Conservation (phyloP, 2,329 filamentous ascomycete species). For the Huntiella omanensis region DNA sequence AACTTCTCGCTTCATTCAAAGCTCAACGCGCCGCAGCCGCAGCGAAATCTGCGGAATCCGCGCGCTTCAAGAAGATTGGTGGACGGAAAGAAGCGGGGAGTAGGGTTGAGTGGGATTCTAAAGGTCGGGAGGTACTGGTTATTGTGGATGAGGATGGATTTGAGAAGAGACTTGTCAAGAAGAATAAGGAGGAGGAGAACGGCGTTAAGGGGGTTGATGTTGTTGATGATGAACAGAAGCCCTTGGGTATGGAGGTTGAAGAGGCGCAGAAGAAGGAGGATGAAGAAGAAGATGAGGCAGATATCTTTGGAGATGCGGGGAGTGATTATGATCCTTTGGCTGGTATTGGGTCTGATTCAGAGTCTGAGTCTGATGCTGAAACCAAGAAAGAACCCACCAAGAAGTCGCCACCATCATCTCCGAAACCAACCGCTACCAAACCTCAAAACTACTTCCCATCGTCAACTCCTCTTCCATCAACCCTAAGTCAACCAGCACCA, state of each 20-base stretch:
- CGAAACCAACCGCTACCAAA: slow-evolving; percentile 22
- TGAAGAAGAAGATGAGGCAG: slow-evolving; percentile 35
- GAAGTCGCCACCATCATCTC: slow-evolving; percentile 18
- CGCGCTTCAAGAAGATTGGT: slow-evolving; percentile 47
- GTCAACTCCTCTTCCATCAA: slow-evolving; percentile 19
- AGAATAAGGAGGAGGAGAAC: slow-evolving; percentile 20
- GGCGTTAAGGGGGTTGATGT: slow-evolving; percentile 26
- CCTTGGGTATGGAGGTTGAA: slow-evolving; percentile 47
- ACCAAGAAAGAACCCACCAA: slow-evolving; percentile 17
- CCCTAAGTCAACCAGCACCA: slow-evolving; percentile 40
- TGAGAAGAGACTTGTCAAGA: slow-evolving; percentile 43
- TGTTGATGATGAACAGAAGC: slow-evolving; percentile 35
- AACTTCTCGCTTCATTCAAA: slow-evolving; percentile 49
- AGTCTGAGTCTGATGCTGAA: slow-evolving; percentile 24
- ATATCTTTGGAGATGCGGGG: slow-evolving; percentile 48
- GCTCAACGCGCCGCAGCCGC: slow-evolving; percentile 42
- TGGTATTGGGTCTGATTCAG: slow-evolving; percentile 26
- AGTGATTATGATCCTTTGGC: slow-evolving; percentile 51
- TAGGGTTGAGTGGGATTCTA: slow-evolving; percentile 41
- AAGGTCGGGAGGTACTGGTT: slow-evolving; percentile 44
- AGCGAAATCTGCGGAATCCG: slow-evolving; percentile 30
- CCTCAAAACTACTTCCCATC: slow-evolving; percentile 37
- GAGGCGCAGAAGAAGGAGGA: slow-evolving; percentile 33
- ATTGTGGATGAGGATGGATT: slow-evolving; percentile 47
- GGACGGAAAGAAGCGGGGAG: slow-evolving; percentile 32